Percentiles rank a stretch among this genome's conserved stretches.
phyloP scores from a whole-genome alignment of 192 early-diverging fungal genomes.

The Pilobolus umbonatus region DNA sequence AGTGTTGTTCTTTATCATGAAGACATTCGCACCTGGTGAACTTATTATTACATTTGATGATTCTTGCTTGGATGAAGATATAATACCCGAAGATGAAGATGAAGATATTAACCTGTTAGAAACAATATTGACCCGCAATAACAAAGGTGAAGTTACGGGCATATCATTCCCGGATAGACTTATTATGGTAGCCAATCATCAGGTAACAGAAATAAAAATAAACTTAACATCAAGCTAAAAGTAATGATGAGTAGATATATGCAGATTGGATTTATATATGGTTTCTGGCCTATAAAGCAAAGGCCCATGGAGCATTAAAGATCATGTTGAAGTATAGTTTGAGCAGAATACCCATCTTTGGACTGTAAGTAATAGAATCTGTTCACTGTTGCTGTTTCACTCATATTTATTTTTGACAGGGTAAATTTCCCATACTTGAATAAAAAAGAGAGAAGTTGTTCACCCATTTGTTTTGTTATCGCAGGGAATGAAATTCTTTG shows the following conservation, averaged over 20 bases:
- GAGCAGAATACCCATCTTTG: conserved; percentile 82
- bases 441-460: neutral
- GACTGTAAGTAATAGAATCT: conserved; percentile 46
- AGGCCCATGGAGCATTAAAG: conserved; percentile 79
- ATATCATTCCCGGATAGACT: conserved; percentile 45
- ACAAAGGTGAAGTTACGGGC: conserved; percentile 16
- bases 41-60: conserved; percentile 44
- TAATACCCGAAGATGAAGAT: conserved; percentile 5
- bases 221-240: neutral
- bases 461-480: neutral
- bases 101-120: neutral
- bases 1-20: conserved; percentile 42
- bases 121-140: conserved; percentile 16
- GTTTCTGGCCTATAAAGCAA: conserved; percentile 58
- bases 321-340: conserved; percentile 87
- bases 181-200: conserved; percentile 54
- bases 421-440: neutral
- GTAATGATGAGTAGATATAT: conserved; percentile 42
- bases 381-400: neutral
- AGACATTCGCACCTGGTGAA: conserved; percentile 48
- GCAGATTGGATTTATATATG: conserved; percentile 69
- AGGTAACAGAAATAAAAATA: conserved; percentile 33
- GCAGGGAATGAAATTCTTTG: conserved; percentile 84
- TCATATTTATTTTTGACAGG: neutral
- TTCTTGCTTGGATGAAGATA: conserved; percentile 12